Evolutionary conservation across 352 stramenopile genomes (phyloP).

Genomic region (Globisporangium iwayamae): DNA sequence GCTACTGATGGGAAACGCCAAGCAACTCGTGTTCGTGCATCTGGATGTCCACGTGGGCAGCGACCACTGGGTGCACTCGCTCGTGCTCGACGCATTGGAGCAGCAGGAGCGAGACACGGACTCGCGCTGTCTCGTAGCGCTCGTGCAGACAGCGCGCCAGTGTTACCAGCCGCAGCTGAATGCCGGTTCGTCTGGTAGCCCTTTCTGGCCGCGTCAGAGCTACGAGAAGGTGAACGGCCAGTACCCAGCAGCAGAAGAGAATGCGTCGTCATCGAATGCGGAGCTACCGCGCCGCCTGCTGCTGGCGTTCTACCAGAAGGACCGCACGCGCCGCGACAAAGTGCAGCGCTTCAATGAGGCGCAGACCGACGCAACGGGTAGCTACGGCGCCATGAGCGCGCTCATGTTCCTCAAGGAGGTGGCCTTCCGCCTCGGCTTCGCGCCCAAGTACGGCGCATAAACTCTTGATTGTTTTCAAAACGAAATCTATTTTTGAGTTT

Average conservation of each 20-base stretch:
- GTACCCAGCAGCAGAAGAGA: constrained; percentile 23
- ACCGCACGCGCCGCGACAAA: constrained; percentile 61
- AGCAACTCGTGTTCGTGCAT: constrained; percentile 62
- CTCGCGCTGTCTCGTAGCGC: constrained; percentile 40
- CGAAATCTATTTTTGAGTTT: constrained; percentile 2
- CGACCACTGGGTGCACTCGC: constrained; percentile 42
- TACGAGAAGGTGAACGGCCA: constrained; percentile 54
- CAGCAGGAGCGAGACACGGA: constrained; percentile 26
- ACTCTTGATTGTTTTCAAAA: background rate
- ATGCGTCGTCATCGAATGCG: background rate
- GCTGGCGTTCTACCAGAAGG: constrained; percentile 49
- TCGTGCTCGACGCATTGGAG: constrained; percentile 32
- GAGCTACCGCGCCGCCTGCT: constrained; percentile 33
- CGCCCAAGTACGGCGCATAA: constrained; percentile 79
- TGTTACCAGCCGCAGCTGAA: constrained; percentile 19
- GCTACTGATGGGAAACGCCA: constrained; percentile 31
- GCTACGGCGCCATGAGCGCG: constrained; percentile 69
- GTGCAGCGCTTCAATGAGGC: constrained; percentile 44
- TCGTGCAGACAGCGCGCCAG: constrained; percentile 32
- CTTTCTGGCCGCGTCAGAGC: constrained; percentile 63
- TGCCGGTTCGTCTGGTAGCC: constrained; percentile 10
- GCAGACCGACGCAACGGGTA: constrained; percentile 43
- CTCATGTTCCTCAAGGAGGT: constrained; percentile 76
- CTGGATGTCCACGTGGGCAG: constrained; percentile 18
- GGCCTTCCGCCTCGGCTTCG: constrained; percentile 70